These are phyloP conservation scores for Aspergillus brunneoviolaceus DNA, from an alignment of 2,329 filamentous ascomycete species.

Conservation along the genomic window DNA sequence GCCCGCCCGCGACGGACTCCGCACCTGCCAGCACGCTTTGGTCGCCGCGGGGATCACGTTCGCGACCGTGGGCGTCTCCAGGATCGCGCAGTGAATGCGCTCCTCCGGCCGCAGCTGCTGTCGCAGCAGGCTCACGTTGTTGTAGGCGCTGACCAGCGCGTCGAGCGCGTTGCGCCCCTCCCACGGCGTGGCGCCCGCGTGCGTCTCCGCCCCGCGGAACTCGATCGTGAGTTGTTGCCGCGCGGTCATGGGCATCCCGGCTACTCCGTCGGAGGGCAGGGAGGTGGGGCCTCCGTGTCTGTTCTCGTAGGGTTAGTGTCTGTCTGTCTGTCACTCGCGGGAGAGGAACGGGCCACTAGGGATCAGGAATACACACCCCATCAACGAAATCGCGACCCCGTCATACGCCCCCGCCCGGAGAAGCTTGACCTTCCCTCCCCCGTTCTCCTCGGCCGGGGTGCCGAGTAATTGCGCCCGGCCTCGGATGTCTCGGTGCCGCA, in stretches of 20 bases:
- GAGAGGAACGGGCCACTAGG: slow-evolving; percentile 7
- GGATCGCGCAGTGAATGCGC: slow-evolving; percentile 52
- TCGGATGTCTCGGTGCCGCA: background rate
- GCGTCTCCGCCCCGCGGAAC: slow-evolving; percentile 51
- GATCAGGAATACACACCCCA: slow-evolving; percentile 31
- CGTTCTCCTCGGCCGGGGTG: slow-evolving; percentile 29
- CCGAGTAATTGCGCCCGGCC: slow-evolving; percentile 27
- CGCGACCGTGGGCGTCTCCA: slow-evolving; percentile 49
- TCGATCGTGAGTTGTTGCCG: slow-evolving; percentile 26
- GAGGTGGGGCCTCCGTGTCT: too few relatives aligned
- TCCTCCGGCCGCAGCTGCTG: slow-evolving; percentile 54
- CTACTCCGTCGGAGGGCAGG: slow-evolving; percentile 1
- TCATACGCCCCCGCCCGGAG: slow-evolving; percentile 40
- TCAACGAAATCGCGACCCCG: slow-evolving; percentile 31
- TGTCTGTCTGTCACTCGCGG: background rate
- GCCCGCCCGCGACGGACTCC: background rate
- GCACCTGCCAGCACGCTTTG: slow-evolving; percentile 25
- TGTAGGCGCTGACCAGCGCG: slow-evolving; percentile 47
- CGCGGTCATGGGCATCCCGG: slow-evolving; percentile 19
- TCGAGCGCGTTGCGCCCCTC: slow-evolving; percentile 58
- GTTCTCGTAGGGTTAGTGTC: background rate
- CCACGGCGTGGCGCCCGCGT: slow-evolving; percentile 55
- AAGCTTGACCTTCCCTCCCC: slow-evolving; percentile 33
- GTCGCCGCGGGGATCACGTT: slow-evolving; percentile 56
- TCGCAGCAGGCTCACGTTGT: slow-evolving; percentile 48